Conservation (phyloP, 2,329 filamentous ascomycete species). For the Botrytis porri region DNA sequence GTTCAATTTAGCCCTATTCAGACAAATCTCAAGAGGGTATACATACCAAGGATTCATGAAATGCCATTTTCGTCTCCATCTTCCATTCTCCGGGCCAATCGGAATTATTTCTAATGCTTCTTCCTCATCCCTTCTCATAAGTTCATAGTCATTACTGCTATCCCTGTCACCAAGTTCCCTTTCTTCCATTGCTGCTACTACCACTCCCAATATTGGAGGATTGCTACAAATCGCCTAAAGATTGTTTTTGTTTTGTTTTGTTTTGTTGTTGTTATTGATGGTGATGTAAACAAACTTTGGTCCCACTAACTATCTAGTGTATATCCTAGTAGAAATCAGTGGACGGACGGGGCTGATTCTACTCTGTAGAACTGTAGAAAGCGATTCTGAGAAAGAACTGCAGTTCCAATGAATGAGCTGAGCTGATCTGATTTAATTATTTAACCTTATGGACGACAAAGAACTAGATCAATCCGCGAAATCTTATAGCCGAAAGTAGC, state of each 20-base stretch:
- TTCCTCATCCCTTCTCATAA: slow-evolving; percentile 15
- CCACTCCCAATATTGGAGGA: background rate
- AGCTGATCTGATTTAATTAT: background rate
- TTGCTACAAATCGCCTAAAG: background rate
- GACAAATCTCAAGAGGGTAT: background rate
- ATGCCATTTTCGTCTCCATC: slow-evolving; percentile 17
- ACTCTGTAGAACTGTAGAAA: background rate
- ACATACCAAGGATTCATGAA: slow-evolving; percentile 8
- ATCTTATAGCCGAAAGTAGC: too few relatives aligned
- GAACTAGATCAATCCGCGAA: too few relatives aligned
- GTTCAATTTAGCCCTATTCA: background rate
- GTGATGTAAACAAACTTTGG: slow-evolving; percentile 1
- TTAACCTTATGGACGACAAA: too few relatives aligned
- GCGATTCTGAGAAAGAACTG: background rate
- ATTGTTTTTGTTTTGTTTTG: background rate
- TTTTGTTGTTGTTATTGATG: background rate
- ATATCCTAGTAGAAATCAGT: background rate
- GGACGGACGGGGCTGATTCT: background rate
- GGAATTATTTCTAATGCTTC: background rate
- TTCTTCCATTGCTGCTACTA: slow-evolving; percentile 12
- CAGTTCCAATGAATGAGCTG: background rate
- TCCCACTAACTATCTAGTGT: slow-evolving; percentile 6
- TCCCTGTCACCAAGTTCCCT: background rate
- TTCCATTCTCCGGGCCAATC: background rate
- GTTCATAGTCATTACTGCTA: background rate